Conservation (phyloP, 345 rosid genomes). For the Syzygium aromaticum region DNA sequence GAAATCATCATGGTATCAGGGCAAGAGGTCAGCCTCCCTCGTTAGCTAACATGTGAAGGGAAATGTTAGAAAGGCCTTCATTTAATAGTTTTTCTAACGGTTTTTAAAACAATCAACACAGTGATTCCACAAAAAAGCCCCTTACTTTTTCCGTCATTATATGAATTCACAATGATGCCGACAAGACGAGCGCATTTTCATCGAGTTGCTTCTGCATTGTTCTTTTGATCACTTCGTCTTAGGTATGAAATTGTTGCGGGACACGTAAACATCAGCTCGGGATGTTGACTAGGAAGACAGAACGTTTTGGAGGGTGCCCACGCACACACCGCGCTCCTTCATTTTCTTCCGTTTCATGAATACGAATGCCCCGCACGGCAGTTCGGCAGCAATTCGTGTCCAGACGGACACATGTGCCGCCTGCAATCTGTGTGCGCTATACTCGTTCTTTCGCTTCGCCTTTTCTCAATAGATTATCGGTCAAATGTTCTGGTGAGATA, state of each 20-base stretch:
- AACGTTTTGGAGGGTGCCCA: not conserved
- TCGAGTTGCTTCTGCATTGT: not conserved
- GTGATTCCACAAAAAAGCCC: not conserved
- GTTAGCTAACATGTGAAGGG: not conserved
- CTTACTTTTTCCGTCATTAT: not conserved
- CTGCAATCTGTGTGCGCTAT: not conserved
- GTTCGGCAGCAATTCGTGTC: not conserved
- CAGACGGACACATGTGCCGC: not conserved
- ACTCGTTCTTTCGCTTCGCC: not conserved
- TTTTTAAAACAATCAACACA: too few relatives aligned
- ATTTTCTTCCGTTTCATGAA: not conserved
- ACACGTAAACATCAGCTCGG: not conserved
- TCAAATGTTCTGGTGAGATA: not conserved
- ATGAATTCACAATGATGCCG: not conserved
- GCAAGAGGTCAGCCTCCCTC: not conserved
- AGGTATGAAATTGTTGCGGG: not conserved
- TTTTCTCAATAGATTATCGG: not conserved
- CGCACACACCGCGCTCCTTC: not conserved
- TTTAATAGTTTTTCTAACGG: not conserved
- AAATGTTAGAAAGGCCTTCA: not conserved
- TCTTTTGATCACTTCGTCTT: not conserved
- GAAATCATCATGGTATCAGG: not conserved
- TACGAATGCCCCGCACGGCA: not conserved
- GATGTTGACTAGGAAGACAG: not conserved
- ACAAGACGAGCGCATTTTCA: not conserved